Base-by-base conservation (phyloP, 192 early-diverging fungal genomes). In the Backusella psychrophila region DNA sequence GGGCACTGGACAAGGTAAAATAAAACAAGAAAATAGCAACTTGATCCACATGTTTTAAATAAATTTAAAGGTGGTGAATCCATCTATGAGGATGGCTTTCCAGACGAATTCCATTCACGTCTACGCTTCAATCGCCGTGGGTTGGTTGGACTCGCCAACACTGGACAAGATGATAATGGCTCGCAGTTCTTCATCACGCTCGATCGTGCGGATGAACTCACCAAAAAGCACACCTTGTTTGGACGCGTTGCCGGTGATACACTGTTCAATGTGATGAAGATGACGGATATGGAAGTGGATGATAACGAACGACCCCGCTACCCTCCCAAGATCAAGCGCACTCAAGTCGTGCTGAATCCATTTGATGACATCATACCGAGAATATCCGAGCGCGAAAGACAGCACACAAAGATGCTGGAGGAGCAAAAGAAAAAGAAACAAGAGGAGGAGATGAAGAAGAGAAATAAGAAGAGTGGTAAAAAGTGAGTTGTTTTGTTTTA, bases 141-240 rank as follows among this genome's bases (percentile, higher is more conserved):
- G 5, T 74, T 98, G 15, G 87, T 97, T 1, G 97, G 91, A 0
- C 95, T 97, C 92, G 97, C 97, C 11, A 97, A 94, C 69, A 89
- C 93, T 0, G 93, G 93, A 0, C 76, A 77, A 14, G 89, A 97
- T 74, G 89, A 92, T 66, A 97, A 97, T 83, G 85, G 85, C 33
- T 94, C 92, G 75, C 97, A 99, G 85, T 99, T 99, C 75, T 99
- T 99, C 79, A 94, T 99, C 74, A 98, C 97, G 0, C 87, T 99
- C 34, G 93, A 93, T 74, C 77, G 89, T 3, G 88, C 96, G 2
- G 89, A 91, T 35, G 95, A 96, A 77, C 83, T 99, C 17, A 93
- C 96, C 41, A 90, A 91, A 38, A 95, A 95, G 77, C 91, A 96
- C 80, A 98, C 97, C 0, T 87, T 99, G 36, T 99, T 99, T 90